Conservation (phyloP, 2,329 filamentous ascomycete genomes). For the Scleromitrula shiraiana region DNA sequence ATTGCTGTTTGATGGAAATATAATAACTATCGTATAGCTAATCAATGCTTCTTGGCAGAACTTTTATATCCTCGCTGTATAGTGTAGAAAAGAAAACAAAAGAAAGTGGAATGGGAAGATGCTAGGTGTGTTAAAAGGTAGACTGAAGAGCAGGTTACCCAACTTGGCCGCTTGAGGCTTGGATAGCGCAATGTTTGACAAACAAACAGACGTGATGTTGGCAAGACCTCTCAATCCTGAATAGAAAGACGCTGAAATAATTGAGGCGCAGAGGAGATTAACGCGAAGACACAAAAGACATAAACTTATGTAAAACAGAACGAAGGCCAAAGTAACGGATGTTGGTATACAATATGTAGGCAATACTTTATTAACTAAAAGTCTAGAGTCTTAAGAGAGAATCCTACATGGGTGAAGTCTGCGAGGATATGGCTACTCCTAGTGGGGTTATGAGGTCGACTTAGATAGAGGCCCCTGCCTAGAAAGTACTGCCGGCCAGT, state of each 20-base stretch:
- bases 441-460: background rate
- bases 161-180: background rate
- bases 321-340: background rate
- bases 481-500: background rate
- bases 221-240: background rate
- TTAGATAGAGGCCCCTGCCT: background rate
- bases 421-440: background rate
- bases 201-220: background rate
- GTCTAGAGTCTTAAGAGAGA: background rate
- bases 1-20: background rate
- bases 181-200: background rate
- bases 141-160: background rate
- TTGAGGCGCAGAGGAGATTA: background rate
- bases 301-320: background rate
- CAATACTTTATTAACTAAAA: background rate
- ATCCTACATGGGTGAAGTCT: background rate
- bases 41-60: background rate
- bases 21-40: background rate
- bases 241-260: background rate
- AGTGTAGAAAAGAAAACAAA: background rate
- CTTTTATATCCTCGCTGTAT: background rate
- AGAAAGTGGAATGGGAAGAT: background rate
- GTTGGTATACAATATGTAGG: constrained; percentile 1
- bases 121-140: background rate
- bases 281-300: background rate